Evolutionary conservation across 192 early-diverging fungal genomes (phyloP), one percentile per base, ranked within the genome.

Genomic region (Mortierella hygrophila): DNA sequence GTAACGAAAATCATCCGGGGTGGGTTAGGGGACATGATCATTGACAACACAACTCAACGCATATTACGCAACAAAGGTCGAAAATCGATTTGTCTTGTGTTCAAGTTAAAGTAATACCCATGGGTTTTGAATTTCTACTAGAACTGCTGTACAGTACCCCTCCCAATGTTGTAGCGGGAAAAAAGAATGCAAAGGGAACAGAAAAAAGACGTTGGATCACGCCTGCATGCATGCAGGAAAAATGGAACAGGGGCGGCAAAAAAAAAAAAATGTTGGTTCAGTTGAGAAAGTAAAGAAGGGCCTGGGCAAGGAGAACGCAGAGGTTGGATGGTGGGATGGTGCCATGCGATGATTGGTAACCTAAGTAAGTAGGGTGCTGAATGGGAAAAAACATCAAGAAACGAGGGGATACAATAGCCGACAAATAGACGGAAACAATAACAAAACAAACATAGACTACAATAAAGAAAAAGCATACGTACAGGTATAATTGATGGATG

Each of bases 261-360:
- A 63, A 29, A 63, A 65, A 55, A 20, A 55, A 65, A 35, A 32
- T 26, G 55, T 52, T 52, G 16, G 18, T 52, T 52, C 49, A 26
- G n/a, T 57, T 4, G 32, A 70, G 11, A 41, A 4, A 70, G 32
- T 52, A 70, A 70, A 42, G 37, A 35, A 29, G 72, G 32, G 29
- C 23, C 16, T 37, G 70, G 41, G 20, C 29, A 20, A 71, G 20
- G 70, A 23, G 68, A n/a, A 35, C 35, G 1, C 35, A 23, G 42
- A 4, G 35, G 37, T 21, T 21, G 77, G 47, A 72, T 71, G 54
- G 40, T 71, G 54, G 40, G 37, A 47, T 57, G 70, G 70, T 20
- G 57, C 71, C 70, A 65, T 73, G 42, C 78, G n/a, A 60, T 80
- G 78, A 80, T 80, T 80, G 78, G 78, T 68, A 80, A 73, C 54